These are phyloP conservation scores for Termitomyces sp. DNA, from an alignment of 768 basidiomycete species.

Conservation along the genomic window DNA sequence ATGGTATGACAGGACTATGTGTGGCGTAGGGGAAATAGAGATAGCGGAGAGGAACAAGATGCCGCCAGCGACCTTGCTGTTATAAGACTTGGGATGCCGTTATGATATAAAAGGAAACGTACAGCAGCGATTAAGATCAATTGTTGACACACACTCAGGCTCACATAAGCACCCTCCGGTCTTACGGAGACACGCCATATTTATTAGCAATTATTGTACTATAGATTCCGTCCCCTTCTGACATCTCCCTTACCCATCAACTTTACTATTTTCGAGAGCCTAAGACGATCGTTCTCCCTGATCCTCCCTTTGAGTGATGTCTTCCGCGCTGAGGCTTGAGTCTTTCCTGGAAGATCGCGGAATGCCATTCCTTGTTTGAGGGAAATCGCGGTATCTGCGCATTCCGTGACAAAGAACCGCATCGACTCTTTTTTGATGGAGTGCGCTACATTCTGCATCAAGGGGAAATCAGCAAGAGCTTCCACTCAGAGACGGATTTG, in stretches of 20 bases:
- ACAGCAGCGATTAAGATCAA: conserved; percentile 1
- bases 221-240: too few species aligned
- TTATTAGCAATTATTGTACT: too few species aligned
- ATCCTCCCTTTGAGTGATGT: not conserved
- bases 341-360: not conserved
- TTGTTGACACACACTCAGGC: not conserved
- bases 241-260: too few species aligned
- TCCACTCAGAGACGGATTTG: not conserved
- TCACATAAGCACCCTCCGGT: too few species aligned
- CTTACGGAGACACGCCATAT: too few species aligned
- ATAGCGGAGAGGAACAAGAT: conserved; percentile 17
- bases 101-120: conserved; percentile 5
- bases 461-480: not conserved
- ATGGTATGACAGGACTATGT: conserved; percentile 22
- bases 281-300: too few species aligned
- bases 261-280: too few species aligned
- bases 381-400: not conserved
- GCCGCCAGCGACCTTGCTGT: conserved; percentile 24
- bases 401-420: not conserved
- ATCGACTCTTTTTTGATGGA: not conserved
- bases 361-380: not conserved
- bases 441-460: conserved; percentile 4
- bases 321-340: not conserved
- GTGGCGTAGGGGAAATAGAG: conserved; percentile 10
- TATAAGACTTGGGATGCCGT: conserved; percentile 7